Conservation (phyloP, 1,284 basidiomycete species). For the Trametes polyzona region DNA sequence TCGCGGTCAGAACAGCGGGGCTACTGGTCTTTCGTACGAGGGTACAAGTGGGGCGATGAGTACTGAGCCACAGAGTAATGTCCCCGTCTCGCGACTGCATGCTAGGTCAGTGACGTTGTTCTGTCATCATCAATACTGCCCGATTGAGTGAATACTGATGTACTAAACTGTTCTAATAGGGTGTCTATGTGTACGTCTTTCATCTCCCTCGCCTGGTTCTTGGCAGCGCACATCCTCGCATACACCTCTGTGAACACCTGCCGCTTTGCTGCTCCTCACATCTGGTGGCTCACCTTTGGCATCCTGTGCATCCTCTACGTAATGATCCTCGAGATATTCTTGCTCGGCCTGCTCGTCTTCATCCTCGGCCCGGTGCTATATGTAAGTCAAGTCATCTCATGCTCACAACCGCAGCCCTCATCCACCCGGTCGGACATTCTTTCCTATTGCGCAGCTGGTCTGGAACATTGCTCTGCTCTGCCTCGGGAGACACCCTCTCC, state of each 20-base stretch:
- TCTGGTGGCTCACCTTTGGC: constrained; percentile 83
- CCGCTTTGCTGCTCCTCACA: constrained; percentile 68
- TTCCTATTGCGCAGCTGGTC: constrained; percentile 52
- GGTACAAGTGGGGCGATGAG: constrained; percentile 5
- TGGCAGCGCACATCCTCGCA: constrained; percentile 75
- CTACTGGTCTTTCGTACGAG: constrained; percentile 16
- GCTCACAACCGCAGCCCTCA: no score
- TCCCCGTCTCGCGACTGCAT: constrained; percentile 23
- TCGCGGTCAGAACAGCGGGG: background rate
- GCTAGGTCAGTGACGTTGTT: constrained; percentile 50
- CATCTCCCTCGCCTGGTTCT: constrained; percentile 76
- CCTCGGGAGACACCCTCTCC: constrained; percentile 74
- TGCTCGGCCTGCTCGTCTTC: constrained; percentile 75
- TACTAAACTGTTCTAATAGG: constrained; percentile 36
- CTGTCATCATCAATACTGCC: background rate
- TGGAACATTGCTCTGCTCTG: constrained; percentile 79
- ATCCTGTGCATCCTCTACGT: constrained; percentile 80
- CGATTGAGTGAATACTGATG: background rate
- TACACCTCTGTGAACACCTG: constrained; percentile 76
- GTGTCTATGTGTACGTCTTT: constrained; percentile 67
- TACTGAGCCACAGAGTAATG: background rate
- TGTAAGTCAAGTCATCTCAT: no score
- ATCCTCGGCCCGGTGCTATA: constrained; percentile 76
- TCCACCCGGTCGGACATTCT: no score
- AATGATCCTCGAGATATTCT: constrained; percentile 70